phyloP scores from a whole-genome alignment of 2,329 filamentous ascomycete species.

The Aspergillus hortae region DNA sequence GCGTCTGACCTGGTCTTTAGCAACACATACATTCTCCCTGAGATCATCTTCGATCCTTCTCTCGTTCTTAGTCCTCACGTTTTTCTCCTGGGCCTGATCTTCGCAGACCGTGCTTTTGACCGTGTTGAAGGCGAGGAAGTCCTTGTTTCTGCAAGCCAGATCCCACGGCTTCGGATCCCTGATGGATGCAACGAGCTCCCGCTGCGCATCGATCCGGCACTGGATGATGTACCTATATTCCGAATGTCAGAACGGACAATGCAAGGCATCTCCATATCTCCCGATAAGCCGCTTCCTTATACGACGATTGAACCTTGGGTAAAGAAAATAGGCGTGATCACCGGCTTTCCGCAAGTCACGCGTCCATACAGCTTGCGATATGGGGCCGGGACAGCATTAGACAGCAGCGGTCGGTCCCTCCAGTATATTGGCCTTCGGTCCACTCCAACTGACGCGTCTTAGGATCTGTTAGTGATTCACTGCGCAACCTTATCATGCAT shows the following conservation, averaged over 20 bases:
- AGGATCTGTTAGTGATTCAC: conserved; percentile 9
- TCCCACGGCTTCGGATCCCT: background rate
- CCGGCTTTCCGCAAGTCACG: conserved; percentile 6
- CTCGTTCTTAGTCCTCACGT: background rate
- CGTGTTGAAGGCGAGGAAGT: conserved; percentile 1
- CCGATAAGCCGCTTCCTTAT: conserved; percentile 1
- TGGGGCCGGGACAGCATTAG: conserved; percentile 7
- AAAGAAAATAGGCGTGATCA: conserved; percentile 2
- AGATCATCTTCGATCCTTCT: conserved; percentile 1
- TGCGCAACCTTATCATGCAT: conserved; percentile 16
- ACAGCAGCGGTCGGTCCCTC: conserved; percentile 7
- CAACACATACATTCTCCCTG: conserved; percentile 2
- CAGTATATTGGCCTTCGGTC: background rate
- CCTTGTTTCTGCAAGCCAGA: conserved; percentile 3
- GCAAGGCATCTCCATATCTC: conserved; percentile 1
- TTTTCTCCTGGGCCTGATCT: background rate
- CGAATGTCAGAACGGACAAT: background rate
- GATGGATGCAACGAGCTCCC: background rate
- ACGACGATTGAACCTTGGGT: conserved; percentile 1
- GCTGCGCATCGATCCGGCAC: background rate
- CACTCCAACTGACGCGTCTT: conserved; percentile 1
- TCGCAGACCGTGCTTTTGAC: conserved; percentile 3
- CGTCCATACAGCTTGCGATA: conserved; percentile 7
- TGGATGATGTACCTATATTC: conserved; percentile 1
- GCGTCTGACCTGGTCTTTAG: background rate